Evolutionary conservation across 2,329 filamentous ascomycete genomes (phyloP).

Genomic region (Calonectria pseudoturangicola): DNA sequence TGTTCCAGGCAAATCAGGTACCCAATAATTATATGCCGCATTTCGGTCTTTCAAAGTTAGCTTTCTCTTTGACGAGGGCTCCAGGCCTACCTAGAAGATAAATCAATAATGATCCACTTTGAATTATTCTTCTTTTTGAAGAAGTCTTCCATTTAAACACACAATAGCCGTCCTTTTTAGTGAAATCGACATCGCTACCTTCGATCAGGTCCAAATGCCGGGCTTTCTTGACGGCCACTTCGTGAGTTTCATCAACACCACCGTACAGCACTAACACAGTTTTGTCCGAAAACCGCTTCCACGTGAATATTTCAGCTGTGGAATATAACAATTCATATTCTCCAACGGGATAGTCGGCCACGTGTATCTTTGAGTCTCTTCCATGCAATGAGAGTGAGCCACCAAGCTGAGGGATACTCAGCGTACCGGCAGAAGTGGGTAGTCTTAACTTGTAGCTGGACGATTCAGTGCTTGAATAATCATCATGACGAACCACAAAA

Average conservation of each 20-base stretch:
- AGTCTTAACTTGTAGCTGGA: conserved; percentile 79
- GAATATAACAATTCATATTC: conserved; percentile 78
- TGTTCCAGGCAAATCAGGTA: conserved; percentile 70
- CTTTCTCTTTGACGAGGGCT: rapidly evolving
- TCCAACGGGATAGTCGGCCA: conserved; percentile 79
- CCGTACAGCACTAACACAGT: conserved; percentile 80
- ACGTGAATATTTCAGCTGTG: conserved; percentile 81
- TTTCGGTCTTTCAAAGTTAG: conserved; percentile 72
- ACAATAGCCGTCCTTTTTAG: conserved; percentile 42
- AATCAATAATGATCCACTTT: conserved; percentile 64
- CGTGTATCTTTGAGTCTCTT: conserved; percentile 80
- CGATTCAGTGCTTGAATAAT: conserved; percentile 75
- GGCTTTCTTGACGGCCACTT: conserved; percentile 70
- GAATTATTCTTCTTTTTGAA: conserved; percentile 55
- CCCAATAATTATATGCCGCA: conserved; percentile 82
- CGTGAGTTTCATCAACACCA: conserved; percentile 76
- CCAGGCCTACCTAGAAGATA: conserved; percentile 59
- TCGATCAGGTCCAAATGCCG: conserved; percentile 46
- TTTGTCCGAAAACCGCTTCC: conserved; percentile 77
- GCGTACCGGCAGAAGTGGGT: conserved; percentile 69
- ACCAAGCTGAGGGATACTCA: conserved; percentile 75
- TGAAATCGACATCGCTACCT: conserved; percentile 55
- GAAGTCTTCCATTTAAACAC: conserved; percentile 59
- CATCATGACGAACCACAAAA: conserved; percentile 80
- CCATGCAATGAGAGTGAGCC: conserved; percentile 75